Evolutionary conservation across 2,329 filamentous ascomycete species (phyloP), one percentile per base, ranked within the genome.

Genomic region (Sphaerulina musiva): DNA sequence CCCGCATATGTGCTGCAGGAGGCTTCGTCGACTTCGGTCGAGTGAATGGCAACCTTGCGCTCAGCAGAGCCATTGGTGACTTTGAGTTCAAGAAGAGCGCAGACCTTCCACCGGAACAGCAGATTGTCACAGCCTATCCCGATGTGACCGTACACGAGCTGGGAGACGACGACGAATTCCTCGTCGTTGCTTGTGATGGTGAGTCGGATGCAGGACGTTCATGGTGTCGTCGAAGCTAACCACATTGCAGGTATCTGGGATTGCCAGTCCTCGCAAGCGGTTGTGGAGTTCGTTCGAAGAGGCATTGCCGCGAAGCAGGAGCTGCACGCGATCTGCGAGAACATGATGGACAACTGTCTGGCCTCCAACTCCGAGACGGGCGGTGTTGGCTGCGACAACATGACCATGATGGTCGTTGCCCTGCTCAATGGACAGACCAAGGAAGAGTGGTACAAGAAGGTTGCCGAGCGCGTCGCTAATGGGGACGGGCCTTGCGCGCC

Each of bases 31-130:
- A 98, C 73, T 98, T 97, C 70, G 93, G 93, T 60, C 88, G 93
- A 69, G 93, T 98, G 66, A 98, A 98, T 72, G 93, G 93, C 70
- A 98, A 98, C 73, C 83, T 98, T 44, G 93, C 93, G 45, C 79
- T 98, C 58, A 98, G 93, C 59, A 87, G 93, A 72, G 93, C 93
- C 65, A 96, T 98, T 72, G 93, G 93, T 65, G 93, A 98, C 73
- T 98, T 98, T 69, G 93, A 98, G 72, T 98, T 98, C 81, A 98
- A 98, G 81, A 97, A 97, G 81, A 95, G 90, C 72, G 88, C 92
- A 64, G 91, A 96, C 69, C 83, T 98, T 46, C 85, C 92, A 2
- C 93, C 93, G n/a, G 93, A 98, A 76, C 89, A 95, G 70, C 93
- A 98, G 74, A 97, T 98, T 62, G 93, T 98, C 42, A 98, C 93